A percentile compares a stretch with the other conserved stretches of the same genome.
phyloP scores from a whole-genome alignment of 805 yeast species.

The Zygosaccharomyces siamensis region DNA sequence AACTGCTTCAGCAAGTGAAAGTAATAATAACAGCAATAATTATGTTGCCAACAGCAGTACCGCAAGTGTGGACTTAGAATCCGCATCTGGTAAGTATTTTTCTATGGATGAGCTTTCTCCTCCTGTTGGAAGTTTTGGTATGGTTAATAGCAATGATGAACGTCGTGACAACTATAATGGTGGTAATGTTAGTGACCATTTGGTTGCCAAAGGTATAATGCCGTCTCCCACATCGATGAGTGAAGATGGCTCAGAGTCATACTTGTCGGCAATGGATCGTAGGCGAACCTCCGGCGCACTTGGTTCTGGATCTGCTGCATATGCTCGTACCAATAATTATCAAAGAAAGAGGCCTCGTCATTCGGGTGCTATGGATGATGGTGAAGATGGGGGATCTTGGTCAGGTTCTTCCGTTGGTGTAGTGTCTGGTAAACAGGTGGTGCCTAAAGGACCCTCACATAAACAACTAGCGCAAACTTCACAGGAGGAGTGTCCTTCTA shows the following conservation, averaged over 20 bases:
- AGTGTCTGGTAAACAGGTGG: background rate
- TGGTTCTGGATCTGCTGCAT: conserved; percentile 13
- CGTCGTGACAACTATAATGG: conserved; percentile 4
- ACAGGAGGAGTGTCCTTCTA: conserved; percentile 41
- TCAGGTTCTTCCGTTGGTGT: conserved; percentile 14
- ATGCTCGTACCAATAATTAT: conserved; percentile 16
- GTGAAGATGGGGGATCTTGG: conserved; percentile 12
- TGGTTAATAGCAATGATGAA: conserved; percentile 15
- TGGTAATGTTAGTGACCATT: conserved; percentile 1
- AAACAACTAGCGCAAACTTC: background rate
- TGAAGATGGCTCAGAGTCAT: conserved; percentile 53
- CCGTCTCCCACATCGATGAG: conserved; percentile 61
- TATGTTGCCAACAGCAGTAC: background rate
- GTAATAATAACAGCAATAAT: background rate
- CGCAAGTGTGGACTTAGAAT: conserved; percentile 2
- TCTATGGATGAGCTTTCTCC: conserved; percentile 12
- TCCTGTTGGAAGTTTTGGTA: conserved; percentile 1
- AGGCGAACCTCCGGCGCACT: conserved; percentile 8
- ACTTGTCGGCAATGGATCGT: conserved; percentile 11
- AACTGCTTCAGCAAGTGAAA: conserved; percentile 10
- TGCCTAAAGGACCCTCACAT: background rate
- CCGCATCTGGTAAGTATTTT: conserved; percentile 12
- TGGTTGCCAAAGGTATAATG: conserved; percentile 28
- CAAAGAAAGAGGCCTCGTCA: conserved; percentile 21
- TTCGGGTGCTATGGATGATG: conserved; percentile 10